These are phyloP conservation scores for Caryocar brasiliense DNA, from an alignment of 441 rosid genomes.

Conservation along the genomic window DNA sequence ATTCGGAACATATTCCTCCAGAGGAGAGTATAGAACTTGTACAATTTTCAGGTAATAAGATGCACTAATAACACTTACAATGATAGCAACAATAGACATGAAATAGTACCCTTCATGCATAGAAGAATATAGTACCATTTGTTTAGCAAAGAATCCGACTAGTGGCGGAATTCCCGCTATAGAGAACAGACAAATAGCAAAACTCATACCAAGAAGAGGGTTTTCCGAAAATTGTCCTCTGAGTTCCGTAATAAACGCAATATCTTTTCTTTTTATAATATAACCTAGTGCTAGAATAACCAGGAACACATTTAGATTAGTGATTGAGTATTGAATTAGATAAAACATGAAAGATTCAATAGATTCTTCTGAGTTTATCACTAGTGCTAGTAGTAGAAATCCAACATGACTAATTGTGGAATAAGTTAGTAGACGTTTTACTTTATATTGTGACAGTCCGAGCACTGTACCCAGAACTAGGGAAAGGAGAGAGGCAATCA, in stretches of 20 bases:
- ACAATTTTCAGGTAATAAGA: not conserved
- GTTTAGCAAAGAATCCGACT: not conserved
- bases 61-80: not conserved
- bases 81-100: not conserved
- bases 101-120: not conserved
- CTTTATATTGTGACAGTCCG: not conserved
- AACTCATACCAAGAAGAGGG: not conserved
- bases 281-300: not conserved
- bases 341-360: not conserved
- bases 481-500: not conserved
- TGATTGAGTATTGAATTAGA: not conserved
- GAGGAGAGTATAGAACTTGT: not conserved
- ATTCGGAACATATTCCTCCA: not conserved
- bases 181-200: not conserved
- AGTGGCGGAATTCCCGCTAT: not conserved
- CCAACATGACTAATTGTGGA: conserved; percentile 1
- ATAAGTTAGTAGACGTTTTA: not conserved
- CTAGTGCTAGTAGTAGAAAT: not conserved
- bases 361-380: not conserved
- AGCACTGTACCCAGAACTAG: not conserved
- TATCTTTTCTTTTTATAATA: not conserved
- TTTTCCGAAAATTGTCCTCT: not conserved
- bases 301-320: not conserved
- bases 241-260: not conserved
- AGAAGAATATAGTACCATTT: not conserved